Evolutionary conservation across 2,329 filamentous ascomycete species (phyloP).

Genomic region (Alternaria longipes): DNA sequence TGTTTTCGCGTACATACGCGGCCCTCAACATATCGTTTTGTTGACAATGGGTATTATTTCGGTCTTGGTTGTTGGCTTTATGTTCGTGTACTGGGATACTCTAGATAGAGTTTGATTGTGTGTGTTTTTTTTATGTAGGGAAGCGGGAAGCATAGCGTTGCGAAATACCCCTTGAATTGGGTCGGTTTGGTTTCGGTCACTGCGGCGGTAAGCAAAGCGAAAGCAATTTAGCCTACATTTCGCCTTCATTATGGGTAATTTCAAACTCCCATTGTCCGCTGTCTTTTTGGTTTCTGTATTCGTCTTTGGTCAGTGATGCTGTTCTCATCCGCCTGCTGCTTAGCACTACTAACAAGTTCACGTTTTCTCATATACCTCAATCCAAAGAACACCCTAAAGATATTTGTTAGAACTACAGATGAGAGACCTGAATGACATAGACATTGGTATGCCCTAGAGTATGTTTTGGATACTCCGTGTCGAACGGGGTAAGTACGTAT

Average conservation of each 20-base stretch:
- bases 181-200: conserved; percentile 8
- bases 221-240: conserved; percentile 4
- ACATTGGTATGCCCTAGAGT: neutral
- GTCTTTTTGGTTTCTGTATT: neutral
- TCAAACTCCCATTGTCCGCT: conserved; percentile 5
- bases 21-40: neutral
- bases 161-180: conserved; percentile 17
- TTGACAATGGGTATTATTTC: conserved; percentile 4
- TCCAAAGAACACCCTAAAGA: neutral
- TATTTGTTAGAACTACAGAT: neutral
- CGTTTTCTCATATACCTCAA: neutral
- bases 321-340: neutral
- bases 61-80: conserved; percentile 6
- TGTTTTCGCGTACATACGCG: neutral
- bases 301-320: neutral
- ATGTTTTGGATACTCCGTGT: no score
- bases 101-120: conserved; percentile 7
- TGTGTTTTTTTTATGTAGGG: neutral
- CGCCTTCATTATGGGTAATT: conserved; percentile 6
- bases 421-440: neutral
- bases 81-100: conserved; percentile 12
- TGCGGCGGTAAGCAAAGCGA: conserved; percentile 4
- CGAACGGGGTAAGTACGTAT: neutral
- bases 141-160: conserved; percentile 23
- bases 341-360: neutral